Evolutionary conservation across 2,329 filamentous ascomycete species (phyloP).

Genomic region (Colletotrichum eremochloae): DNA sequence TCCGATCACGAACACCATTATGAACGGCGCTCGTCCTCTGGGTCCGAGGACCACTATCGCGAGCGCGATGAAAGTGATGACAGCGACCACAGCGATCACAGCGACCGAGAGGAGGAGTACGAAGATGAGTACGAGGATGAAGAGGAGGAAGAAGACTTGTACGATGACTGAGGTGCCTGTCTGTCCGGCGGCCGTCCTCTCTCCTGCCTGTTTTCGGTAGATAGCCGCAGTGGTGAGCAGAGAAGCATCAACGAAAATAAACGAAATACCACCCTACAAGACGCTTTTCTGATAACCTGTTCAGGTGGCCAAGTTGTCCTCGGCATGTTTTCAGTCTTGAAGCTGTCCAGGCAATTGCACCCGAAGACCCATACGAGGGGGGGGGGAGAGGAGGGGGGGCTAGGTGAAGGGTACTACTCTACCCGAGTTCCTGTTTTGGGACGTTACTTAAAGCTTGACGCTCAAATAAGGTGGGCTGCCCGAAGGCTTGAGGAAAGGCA

Average conservation of each 20-base stretch:
- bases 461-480: too few relatives aligned
- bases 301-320: neutral
- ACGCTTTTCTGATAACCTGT: neutral
- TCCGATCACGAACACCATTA: constrained; percentile 27
- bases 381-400: too few relatives aligned
- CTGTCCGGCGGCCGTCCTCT: neutral
- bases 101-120: constrained; percentile 57
- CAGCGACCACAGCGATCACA: neutral
- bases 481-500: too few relatives aligned
- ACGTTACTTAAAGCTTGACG: too few relatives aligned
- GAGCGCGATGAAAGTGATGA: neutral
- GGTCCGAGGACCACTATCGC: constrained; percentile 37
- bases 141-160: neutral
- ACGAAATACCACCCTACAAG: neutral
- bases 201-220: neutral
- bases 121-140: constrained; percentile 55
- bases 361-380: too few relatives aligned
- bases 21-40: constrained; percentile 32
- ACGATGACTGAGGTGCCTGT: constrained; percentile 37
- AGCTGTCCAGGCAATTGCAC: neutral
- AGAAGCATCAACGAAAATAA: neutral
- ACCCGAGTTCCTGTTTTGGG: too few relatives aligned
- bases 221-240: neutral
- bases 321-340: neutral
- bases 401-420: too few relatives aligned